phyloP scores from a whole-genome alignment of 2,329 filamentous ascomycete genomes.

The Aureobasidium mangrovei region DNA sequence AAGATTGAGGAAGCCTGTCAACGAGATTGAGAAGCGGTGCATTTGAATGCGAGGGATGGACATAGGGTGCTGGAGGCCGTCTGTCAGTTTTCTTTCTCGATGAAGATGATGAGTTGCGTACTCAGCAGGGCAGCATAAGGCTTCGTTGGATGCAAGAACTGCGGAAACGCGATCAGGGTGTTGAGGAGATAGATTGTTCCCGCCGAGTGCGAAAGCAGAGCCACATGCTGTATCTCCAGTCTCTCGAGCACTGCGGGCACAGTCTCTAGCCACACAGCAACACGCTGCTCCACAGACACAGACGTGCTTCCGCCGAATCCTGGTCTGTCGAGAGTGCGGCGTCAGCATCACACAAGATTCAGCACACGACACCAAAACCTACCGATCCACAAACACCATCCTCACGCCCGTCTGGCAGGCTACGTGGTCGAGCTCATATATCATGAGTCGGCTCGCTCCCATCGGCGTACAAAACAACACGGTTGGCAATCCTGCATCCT shows the following conservation, averaged over 20 bases:
- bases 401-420: constrained; percentile 27
- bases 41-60: constrained; percentile 31
- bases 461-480: constrained; percentile 34
- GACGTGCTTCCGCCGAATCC: constrained; percentile 37
- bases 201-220: constrained; percentile 33
- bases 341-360: not conserved
- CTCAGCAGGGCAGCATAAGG: constrained; percentile 27
- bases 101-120: not conserved
- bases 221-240: constrained; percentile 32
- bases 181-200: constrained; percentile 39
- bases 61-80: constrained; percentile 33
- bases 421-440: constrained; percentile 25
- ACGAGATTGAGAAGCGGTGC: constrained; percentile 22
- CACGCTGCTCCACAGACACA: constrained; percentile 29
- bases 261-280: constrained; percentile 34
- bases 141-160: constrained; percentile 26
- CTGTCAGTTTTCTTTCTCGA: not conserved
- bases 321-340: constrained; percentile 24
- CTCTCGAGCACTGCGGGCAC: constrained; percentile 31
- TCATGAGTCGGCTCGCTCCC: constrained; percentile 30
- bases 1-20: constrained; percentile 21
- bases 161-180: constrained; percentile 28
- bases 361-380: constrained; percentile 11
- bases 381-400: constrained; percentile 34
- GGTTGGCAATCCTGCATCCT: constrained; percentile 19